Evolutionary conservation across 768 basidiomycete genomes (phyloP).

Genomic region (Boletus subparvulus): DNA sequence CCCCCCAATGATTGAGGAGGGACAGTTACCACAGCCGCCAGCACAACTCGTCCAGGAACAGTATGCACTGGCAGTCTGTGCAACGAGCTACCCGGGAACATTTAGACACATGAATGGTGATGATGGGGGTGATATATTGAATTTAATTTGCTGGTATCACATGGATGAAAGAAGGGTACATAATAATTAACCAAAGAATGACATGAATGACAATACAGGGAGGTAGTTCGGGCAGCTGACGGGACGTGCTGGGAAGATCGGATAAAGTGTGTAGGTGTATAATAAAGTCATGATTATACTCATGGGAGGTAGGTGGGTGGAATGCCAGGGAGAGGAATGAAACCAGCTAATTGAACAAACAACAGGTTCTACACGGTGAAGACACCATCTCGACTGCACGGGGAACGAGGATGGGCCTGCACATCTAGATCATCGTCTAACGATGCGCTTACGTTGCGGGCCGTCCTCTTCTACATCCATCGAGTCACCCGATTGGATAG

Average conservation of each 20-base stretch:
- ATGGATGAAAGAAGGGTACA: slow-evolving; percentile 9
- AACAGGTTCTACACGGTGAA: slow-evolving; percentile 10
- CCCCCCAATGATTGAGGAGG: no score
- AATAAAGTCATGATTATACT: slow-evolving; percentile 14
- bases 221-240: background rate
- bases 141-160: background rate
- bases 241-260: slow-evolving; percentile 2
- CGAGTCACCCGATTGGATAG: slow-evolving; percentile 44
- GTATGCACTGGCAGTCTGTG: no score
- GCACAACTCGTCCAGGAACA: no score
- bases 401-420: background rate
- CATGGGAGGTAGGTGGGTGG: background rate
- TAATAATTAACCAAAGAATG: slow-evolving; percentile 7
- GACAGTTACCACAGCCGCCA: no score
- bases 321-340: slow-evolving; percentile 1
- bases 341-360: slow-evolving; percentile 12
- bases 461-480: slow-evolving; percentile 81
- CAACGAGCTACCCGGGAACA: background rate
- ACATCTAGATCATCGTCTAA: slow-evolving; percentile 47
- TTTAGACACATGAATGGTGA: background rate
- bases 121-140: no score
- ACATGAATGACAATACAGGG: slow-evolving; percentile 15
- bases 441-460: slow-evolving; percentile 71
- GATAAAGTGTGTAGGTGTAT: slow-evolving; percentile 13
- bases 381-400: background rate